Conservation (phyloP, 129 eudicot species). For the Heracleum sosnowskyi region DNA sequence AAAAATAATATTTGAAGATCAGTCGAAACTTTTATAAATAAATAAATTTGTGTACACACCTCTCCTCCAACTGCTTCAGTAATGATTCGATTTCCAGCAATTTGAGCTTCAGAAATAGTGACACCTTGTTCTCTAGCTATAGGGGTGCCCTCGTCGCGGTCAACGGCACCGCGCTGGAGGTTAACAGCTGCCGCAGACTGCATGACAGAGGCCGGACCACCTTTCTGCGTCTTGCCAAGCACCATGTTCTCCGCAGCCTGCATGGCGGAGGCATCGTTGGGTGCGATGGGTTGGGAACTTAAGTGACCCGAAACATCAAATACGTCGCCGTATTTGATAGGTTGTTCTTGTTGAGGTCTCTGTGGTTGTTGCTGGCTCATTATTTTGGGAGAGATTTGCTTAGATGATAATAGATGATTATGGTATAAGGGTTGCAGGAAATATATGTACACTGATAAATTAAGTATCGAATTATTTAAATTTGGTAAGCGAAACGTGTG, state of each 20-base stretch:
- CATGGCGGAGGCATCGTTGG: constrained; percentile 60
- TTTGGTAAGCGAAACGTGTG: not conserved
- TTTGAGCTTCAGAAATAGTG: constrained; percentile 30
- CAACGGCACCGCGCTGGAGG: constrained; percentile 39
- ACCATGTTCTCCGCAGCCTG: constrained; percentile 52
- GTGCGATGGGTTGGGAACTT: constrained; percentile 44
- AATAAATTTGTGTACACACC: constrained; percentile 13
- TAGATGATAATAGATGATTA: no score
- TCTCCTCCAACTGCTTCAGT: constrained; percentile 46
- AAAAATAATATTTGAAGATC: no score
- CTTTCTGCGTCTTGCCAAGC: constrained; percentile 36
- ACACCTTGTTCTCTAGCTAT: constrained; percentile 25
- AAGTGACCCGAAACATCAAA: constrained; percentile 46
- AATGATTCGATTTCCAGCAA: constrained; percentile 29
- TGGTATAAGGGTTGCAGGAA: not conserved
- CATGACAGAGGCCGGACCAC: constrained; percentile 68
- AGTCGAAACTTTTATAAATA: no score
- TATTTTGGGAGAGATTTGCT: not conserved
- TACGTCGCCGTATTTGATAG: constrained; percentile 57
- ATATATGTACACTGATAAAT: not conserved
- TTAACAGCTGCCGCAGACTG: constrained; percentile 54
- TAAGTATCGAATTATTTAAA: not conserved
- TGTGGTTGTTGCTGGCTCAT: constrained; percentile 40
- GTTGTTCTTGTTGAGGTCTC: constrained; percentile 14
- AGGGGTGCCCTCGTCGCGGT: constrained; percentile 16